Evolutionary conservation across 768 basidiomycete genomes (phyloP), one percentile per base, ranked within the genome.

Genomic region (Agaricus subrufescens): DNA sequence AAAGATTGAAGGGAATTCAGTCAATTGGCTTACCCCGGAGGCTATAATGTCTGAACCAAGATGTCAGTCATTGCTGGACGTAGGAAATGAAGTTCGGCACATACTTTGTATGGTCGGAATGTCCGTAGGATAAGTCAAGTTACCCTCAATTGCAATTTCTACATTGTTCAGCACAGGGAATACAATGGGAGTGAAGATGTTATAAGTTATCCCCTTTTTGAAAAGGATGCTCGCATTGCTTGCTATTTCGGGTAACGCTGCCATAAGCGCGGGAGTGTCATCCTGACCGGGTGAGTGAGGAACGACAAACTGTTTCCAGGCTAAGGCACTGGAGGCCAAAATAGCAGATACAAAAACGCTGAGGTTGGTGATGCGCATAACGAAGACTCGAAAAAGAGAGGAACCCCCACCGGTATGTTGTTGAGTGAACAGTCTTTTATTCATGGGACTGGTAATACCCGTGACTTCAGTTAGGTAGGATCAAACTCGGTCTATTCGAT

Each of bases 91-190:
- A 25, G n/a, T 31, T 23, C 25, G 12, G 42, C 30, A 52, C 66
- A 45, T 51, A 78, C 78, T 71, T 73, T 84, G 83, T 34, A 82
- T 70, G 15, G 73, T 71, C 23, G 77, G 60, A 56, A 86, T 78
- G 69, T 80, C 74, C 14, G 62, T 67, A 0, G 81, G 82, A 60
- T 83, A 82, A 3, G 77, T 80, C 58, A 85, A 50, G 54, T 85
- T 85, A 1, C 83, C 84, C 50, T 83, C 76, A 53, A 85, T 73
- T 30, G 67, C 66, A 23, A 86, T 71, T 57, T 83, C 82, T 15
- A 85, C 83, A 57, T 84, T 84, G 34, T 72, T 78, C 50, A 85
- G 63, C 0, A 61, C 63, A 0, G 82, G 80, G 53, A 86, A 86
- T 53, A 71, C 75, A 67, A 85, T 72, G 0, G 84, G 80, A 2